Evolutionary conservation across 805 yeast genomes (phyloP).

Genomic region (Ogataea zsoltii): DNA sequence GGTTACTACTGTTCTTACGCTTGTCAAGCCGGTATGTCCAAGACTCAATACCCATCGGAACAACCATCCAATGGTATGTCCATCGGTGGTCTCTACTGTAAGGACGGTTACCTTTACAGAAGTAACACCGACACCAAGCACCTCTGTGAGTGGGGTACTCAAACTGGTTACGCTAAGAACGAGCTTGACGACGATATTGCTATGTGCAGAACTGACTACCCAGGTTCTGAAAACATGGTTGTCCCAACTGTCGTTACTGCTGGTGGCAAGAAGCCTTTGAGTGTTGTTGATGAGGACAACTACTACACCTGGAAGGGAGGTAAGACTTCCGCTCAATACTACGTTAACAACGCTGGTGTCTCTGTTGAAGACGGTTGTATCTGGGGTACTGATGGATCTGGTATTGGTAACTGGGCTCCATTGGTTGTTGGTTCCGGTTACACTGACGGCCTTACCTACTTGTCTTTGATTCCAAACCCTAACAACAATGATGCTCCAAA

Average conservation of each 20-base stretch:
- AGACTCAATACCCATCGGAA: conserved; percentile 92
- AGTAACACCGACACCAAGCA: conserved; percentile 64
- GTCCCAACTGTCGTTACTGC: conserved; percentile 82
- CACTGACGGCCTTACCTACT: conserved; percentile 69
- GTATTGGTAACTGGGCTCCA: conserved; percentile 98
- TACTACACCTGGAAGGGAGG: conserved; percentile 84
- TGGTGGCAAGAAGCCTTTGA: conserved; percentile 63
- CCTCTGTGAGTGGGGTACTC: conserved; percentile 87
- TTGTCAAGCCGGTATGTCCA: conserved; percentile 98
- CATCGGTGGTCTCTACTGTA: conserved; percentile 90
- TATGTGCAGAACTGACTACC: conserved; percentile 97
- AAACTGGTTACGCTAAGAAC: conserved; percentile 67
- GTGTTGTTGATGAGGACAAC: conserved; percentile 75
- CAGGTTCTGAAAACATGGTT: conserved; percentile 98
- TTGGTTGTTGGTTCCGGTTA: conserved; percentile 91
- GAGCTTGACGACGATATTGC: conserved; percentile 70
- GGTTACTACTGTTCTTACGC: conserved; percentile 97
- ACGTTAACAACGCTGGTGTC: conserved; percentile 96
- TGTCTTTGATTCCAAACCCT: conserved; percentile 94
- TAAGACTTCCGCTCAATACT: conserved; percentile 91
- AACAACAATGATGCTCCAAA: conserved; percentile 69
- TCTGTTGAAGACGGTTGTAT: conserved; percentile 86
- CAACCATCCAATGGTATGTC: conserved; percentile 92
- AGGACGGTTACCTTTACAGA: conserved; percentile 80
- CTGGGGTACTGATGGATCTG: conserved; percentile 83